Percentiles rank a stretch among this genome's conserved stretches.
Conservation (phyloP, 768 basidiomycete genomes). For the Mycena metata region DNA sequence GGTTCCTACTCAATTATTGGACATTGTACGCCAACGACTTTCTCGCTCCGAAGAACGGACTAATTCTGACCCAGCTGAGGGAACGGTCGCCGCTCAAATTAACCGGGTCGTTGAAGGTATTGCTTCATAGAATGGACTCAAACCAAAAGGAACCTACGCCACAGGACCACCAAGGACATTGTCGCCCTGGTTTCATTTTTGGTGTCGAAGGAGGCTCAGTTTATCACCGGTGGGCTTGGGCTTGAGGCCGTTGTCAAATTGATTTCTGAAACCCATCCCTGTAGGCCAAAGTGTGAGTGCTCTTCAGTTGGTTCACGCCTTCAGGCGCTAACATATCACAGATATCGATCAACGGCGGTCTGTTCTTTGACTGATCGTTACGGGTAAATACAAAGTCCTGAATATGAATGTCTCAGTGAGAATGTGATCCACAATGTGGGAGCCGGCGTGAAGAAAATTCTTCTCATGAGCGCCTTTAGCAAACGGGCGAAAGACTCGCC, state of each 20-base stretch:
- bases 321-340: background rate
- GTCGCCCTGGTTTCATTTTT: constrained; percentile 14
- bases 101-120: background rate
- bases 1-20: too few species aligned
- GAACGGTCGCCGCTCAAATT: background rate
- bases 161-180: constrained; percentile 1
- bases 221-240: constrained; percentile 19
- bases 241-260: background rate
- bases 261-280: too few species aligned
- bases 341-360: constrained; percentile 23
- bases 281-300: background rate
- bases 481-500: too few species aligned
- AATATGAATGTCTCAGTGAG: too few species aligned
- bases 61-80: background rate
- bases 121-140: background rate
- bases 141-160: background rate
- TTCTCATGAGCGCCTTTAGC: too few species aligned
- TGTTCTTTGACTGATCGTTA: background rate
- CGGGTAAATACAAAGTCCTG: too few species aligned
- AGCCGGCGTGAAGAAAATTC: too few species aligned
- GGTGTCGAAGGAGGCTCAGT: constrained; percentile 13
- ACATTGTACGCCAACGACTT: too few species aligned
- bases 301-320: too few species aligned
- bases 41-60: background rate
- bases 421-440: too few species aligned